Conservation (phyloP, 305 asterid species). For the Solanum hybrid region DNA sequence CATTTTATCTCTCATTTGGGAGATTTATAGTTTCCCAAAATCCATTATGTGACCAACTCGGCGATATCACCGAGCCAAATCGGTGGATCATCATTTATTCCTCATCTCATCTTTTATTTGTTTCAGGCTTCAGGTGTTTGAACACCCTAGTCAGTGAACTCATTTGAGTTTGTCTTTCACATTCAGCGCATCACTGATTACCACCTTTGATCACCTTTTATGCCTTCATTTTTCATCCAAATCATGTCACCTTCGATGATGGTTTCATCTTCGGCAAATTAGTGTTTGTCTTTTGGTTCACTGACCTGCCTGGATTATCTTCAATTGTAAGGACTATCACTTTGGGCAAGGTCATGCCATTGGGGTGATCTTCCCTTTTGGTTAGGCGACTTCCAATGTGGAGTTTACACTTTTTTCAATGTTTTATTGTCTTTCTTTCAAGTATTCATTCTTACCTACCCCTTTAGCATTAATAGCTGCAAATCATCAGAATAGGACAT, state of each 20-base stretch:
- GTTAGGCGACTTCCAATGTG: not conserved
- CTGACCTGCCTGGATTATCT: not conserved
- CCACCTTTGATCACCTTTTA: not conserved
- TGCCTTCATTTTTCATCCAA: not conserved
- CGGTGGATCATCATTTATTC: not conserved
- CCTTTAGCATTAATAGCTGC: not conserved
- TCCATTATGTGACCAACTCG: not conserved
- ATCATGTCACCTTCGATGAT: not conserved
- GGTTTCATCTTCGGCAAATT: not conserved
- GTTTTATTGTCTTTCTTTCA: not conserved
- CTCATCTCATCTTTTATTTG: not conserved
- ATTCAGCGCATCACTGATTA: not conserved
- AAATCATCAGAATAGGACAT: not conserved
- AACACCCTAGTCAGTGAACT: not conserved
- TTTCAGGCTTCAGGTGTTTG: not conserved
- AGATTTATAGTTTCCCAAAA: not conserved
- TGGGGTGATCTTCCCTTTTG: not conserved
- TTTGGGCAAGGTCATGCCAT: not conserved
- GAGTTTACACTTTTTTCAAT: not conserved
- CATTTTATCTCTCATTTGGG: not conserved
- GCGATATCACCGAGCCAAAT: not conserved
- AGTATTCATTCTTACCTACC: not conserved
- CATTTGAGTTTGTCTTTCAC: not conserved
- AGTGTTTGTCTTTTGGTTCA: not conserved
- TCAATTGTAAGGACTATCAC: not conserved